Conservation (phyloP, 1,139 yeast species). For the Spencermartinsiella ligniputridi region DNA sequence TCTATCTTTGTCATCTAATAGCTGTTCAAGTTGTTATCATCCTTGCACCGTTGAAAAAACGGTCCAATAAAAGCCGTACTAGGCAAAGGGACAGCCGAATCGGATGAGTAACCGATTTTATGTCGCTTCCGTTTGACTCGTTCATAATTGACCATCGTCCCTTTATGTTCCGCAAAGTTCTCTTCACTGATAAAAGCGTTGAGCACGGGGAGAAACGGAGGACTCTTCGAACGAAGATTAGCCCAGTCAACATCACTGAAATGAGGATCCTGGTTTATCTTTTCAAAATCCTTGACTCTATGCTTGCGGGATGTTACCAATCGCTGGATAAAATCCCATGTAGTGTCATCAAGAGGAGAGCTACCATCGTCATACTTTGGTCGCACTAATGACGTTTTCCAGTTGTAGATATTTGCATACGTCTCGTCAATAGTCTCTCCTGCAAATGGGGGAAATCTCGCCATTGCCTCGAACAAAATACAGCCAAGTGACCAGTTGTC, state of each 20-base stretch:
- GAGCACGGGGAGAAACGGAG: slow-evolving; percentile 95
- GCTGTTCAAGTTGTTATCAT: too few species aligned
- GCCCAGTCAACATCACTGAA: slow-evolving; percentile 83
- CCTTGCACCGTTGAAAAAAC: too few species aligned
- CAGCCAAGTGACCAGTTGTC: slow-evolving; percentile 99
- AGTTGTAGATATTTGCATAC: slow-evolving; percentile 85
- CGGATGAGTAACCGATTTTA: too few species aligned
- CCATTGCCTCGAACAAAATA: slow-evolving; percentile 84
- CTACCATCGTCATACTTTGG: slow-evolving; percentile 92
- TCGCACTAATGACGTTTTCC: slow-evolving; percentile 83
- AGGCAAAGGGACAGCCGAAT: too few species aligned
- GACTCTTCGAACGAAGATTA: slow-evolving; percentile 55
- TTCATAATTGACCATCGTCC: too few species aligned
- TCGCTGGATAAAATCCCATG: slow-evolving; percentile 80
- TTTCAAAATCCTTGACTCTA: slow-evolving; percentile 73
- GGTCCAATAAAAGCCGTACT: too few species aligned
- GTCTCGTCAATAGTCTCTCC: slow-evolving; percentile 94
- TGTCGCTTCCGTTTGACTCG: too few species aligned
- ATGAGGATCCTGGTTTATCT: slow-evolving; percentile 73
- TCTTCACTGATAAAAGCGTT: slow-evolving; percentile 96
- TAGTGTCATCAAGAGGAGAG: slow-evolving; percentile 89
- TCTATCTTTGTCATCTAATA: too few species aligned
- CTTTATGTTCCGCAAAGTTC: slow-evolving; percentile 96
- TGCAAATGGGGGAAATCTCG: slow-evolving; percentile 95
- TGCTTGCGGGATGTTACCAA: slow-evolving; percentile 75